Conservation (phyloP, 495 filamentous ascomycete species). For the Podospora australis region DNA sequence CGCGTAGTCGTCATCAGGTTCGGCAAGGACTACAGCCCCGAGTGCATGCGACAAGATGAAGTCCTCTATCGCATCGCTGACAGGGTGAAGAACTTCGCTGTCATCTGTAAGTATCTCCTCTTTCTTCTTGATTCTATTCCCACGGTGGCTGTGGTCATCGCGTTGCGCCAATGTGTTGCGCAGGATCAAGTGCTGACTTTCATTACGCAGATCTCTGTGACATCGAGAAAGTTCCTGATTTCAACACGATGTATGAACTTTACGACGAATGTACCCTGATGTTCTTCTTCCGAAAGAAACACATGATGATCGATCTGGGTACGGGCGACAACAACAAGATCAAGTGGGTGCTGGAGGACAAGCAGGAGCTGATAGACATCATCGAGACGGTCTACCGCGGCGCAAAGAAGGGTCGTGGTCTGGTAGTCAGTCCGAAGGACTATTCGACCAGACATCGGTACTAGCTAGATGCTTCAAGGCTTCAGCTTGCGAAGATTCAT, state of each 20-base stretch:
- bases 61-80: conserved; percentile 88
- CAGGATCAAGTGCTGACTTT: neutral
- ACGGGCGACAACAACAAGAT: conserved; percentile 96
- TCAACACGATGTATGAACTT: conserved; percentile 89
- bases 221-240: conserved; percentile 90
- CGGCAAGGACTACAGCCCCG: conserved; percentile 70
- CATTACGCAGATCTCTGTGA: conserved; percentile 75
- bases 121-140: neutral
- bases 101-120: conserved; percentile 43
- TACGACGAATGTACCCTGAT: conserved; percentile 68
- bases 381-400: conserved; percentile 97
- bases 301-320: conserved; percentile 98
- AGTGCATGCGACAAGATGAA: conserved; percentile 90
- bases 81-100: conserved; percentile 82
- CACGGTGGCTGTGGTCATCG: neutral
- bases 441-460: conserved; percentile 83
- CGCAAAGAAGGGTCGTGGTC: conserved; percentile 91
- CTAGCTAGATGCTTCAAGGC: too few relatives aligned
- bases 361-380: conserved; percentile 98
- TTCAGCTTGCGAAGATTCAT: too few relatives aligned
- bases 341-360: conserved; percentile 96
- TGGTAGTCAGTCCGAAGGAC: conserved; percentile 95
- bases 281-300: conserved; percentile 93
- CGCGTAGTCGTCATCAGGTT: conserved; percentile 94
- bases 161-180: neutral